Conservation (phyloP, 1,284 basidiomycete genomes). For the Farysia itapuensis region DNA sequence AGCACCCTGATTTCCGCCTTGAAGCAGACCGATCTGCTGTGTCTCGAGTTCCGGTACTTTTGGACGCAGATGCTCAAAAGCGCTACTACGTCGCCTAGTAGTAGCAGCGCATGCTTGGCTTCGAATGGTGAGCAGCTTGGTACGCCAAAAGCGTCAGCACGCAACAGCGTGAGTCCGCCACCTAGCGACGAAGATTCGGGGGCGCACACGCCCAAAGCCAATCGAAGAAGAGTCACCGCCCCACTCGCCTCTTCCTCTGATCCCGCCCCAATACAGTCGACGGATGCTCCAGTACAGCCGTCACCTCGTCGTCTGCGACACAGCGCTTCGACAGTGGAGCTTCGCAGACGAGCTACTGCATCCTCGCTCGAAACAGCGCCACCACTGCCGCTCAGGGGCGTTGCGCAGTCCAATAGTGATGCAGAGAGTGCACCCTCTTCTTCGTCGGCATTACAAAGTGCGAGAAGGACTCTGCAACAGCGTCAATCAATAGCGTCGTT, state of each 20-base stretch:
- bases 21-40: constrained; percentile 36
- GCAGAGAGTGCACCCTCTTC: too few species aligned
- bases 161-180: too few species aligned
- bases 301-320: constrained; percentile 14
- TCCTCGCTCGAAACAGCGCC: too few species aligned
- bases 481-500: too few species aligned
- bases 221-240: constrained; percentile 3
- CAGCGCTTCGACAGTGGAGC: constrained; percentile 14
- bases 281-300: constrained; percentile 4
- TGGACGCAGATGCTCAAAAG: constrained; percentile 13
- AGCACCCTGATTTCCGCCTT: constrained; percentile 2
- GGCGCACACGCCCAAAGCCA: constrained; percentile 16
- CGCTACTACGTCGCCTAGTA: not conserved
- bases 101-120: not conserved
- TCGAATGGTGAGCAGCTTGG: not conserved
- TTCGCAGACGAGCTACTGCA: constrained; percentile 2
- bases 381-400: too few species aligned
- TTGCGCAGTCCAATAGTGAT: too few species aligned
- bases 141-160: not conserved
- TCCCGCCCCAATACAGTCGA: too few species aligned
- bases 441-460: too few species aligned
- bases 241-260: not conserved
- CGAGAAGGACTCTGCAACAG: too few species aligned
- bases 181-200: not conserved
- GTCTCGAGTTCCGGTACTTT: constrained; percentile 38